Conservation (phyloP, 2,329 filamentous ascomycete genomes). For the Dactylellina cionopaga region DNA sequence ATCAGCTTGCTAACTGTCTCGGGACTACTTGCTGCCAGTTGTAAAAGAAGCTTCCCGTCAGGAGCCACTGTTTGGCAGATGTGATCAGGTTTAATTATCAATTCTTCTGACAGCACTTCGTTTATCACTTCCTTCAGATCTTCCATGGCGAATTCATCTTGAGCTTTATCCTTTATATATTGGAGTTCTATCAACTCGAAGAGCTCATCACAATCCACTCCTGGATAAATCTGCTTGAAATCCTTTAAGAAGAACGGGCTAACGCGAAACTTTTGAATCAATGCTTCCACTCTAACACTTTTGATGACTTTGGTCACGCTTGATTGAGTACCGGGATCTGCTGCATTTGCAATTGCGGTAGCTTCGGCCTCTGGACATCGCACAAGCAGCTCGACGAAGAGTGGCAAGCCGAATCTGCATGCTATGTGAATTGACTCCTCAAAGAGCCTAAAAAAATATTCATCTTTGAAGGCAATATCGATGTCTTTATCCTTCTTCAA, state of each 20-base stretch:
- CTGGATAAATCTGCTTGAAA: neutral
- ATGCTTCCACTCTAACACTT: neutral
- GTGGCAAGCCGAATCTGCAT: slow-evolving; percentile 1
- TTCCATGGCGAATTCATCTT: neutral
- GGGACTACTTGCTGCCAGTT: neutral
- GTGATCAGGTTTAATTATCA: neutral
- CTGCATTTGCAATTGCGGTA: neutral
- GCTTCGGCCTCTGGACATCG: neutral
- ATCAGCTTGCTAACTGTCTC: slow-evolving; percentile 6
- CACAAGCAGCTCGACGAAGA: slow-evolving; percentile 6
- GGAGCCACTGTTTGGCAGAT: neutral
- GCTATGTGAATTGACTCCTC: slow-evolving; percentile 20
- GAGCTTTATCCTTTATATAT: neutral
- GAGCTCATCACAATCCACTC: neutral
- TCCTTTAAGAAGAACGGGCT: neutral
- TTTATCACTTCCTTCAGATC: neutral
- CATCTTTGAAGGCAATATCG: neutral
- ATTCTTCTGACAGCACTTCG: neutral
- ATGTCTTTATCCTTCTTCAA: neutral
- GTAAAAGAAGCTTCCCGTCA: neutral
- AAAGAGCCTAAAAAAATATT: slow-evolving; percentile 4
- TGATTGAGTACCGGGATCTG: neutral
- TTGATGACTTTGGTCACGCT: neutral
- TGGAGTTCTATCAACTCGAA: neutral
- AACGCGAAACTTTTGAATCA: neutral